Evolutionary conservation across 2,329 filamentous ascomycete genomes (phyloP).

Genomic region (Biscogniauxia mediterranea): DNA sequence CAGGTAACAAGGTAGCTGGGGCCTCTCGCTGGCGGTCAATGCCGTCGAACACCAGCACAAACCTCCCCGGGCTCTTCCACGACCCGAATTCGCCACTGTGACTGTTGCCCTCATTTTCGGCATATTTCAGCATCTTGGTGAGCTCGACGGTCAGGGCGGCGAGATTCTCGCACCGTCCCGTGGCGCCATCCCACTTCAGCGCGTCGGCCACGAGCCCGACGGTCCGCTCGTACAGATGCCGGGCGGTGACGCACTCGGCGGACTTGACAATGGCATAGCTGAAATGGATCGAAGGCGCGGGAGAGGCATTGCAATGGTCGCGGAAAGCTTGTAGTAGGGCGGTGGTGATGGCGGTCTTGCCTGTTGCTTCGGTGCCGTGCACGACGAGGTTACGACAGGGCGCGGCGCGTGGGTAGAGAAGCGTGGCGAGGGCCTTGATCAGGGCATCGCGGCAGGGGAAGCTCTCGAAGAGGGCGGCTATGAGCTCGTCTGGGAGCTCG

Average conservation of each 20-base stretch:
- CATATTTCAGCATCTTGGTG: slow-evolving; percentile 57
- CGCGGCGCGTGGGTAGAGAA: slow-evolving; percentile 63
- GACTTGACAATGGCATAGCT: slow-evolving; percentile 64
- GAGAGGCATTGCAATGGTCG: background rate
- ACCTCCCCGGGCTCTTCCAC: slow-evolving; percentile 45
- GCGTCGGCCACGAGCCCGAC: slow-evolving; percentile 57
- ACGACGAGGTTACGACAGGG: slow-evolving; percentile 73
- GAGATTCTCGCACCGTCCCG: slow-evolving; percentile 74
- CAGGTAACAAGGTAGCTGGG: slow-evolving; percentile 73
- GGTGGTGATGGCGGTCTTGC: slow-evolving; percentile 72
- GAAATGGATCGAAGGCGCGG: slow-evolving; percentile 46
- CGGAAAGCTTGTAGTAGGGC: slow-evolving; percentile 55
- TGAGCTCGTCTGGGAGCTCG: slow-evolving; percentile 50
- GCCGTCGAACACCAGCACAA: slow-evolving; percentile 83
- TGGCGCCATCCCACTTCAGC: slow-evolving; percentile 47
- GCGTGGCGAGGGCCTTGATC: slow-evolving; percentile 55
- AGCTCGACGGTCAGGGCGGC: slow-evolving; percentile 74
- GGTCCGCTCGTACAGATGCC: slow-evolving; percentile 74
- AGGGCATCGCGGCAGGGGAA: slow-evolving; percentile 60
- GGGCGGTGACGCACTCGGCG: slow-evolving; percentile 72
- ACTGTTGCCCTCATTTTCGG: slow-evolving; percentile 8
- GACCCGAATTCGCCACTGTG: too few species aligned
- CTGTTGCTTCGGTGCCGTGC: slow-evolving; percentile 83
- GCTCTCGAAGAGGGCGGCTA: slow-evolving; percentile 43
- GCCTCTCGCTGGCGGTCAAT: slow-evolving; percentile 83